Conservation (phyloP, 1,284 basidiomycete species). For the Sphaerobolus stellatus region DNA sequence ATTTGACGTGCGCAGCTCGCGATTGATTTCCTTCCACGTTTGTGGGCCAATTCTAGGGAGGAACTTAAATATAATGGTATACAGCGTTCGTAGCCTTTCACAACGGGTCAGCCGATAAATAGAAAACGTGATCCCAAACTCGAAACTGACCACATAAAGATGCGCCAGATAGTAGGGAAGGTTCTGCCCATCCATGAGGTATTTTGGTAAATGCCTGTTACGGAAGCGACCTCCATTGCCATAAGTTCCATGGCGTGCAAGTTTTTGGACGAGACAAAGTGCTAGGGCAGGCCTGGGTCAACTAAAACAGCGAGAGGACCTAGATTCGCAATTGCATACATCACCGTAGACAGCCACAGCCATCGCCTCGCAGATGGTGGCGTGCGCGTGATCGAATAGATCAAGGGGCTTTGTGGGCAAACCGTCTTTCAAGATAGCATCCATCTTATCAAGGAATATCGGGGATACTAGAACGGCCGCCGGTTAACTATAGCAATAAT, state of each 20-base stretch:
- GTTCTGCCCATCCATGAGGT: slow-evolving; percentile 25
- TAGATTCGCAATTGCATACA: slow-evolving; percentile 20
- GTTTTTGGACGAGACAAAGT: slow-evolving; percentile 26
- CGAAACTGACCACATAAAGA: slow-evolving; percentile 32
- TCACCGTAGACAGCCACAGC: slow-evolving; percentile 32
- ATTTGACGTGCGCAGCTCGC: too few species aligned
- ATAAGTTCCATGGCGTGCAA: slow-evolving; percentile 30
- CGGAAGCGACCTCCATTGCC: slow-evolving; percentile 33
- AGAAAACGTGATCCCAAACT: slow-evolving; percentile 19
- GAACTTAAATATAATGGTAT: slow-evolving; percentile 5
- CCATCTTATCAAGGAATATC: not conserved
- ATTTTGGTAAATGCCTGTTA: slow-evolving; percentile 34
- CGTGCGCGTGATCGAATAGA: not conserved
- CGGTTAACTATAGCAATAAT: slow-evolving; percentile 18
- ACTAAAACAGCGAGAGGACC: not conserved
- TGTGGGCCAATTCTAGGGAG: not conserved
- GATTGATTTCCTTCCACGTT: not conserved
- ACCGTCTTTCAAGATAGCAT: not conserved
- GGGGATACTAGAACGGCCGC: slow-evolving; percentile 3
- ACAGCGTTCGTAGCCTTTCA: slow-evolving; percentile 22
- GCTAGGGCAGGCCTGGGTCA: slow-evolving; percentile 16
- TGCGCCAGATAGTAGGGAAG: slow-evolving; percentile 27
- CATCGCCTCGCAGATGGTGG: slow-evolving; percentile 28
- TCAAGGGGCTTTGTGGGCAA: not conserved
- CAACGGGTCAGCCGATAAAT: slow-evolving; percentile 20